Conservation (phyloP, 345 rosid genomes). For the Isatis tinctoria region DNA sequence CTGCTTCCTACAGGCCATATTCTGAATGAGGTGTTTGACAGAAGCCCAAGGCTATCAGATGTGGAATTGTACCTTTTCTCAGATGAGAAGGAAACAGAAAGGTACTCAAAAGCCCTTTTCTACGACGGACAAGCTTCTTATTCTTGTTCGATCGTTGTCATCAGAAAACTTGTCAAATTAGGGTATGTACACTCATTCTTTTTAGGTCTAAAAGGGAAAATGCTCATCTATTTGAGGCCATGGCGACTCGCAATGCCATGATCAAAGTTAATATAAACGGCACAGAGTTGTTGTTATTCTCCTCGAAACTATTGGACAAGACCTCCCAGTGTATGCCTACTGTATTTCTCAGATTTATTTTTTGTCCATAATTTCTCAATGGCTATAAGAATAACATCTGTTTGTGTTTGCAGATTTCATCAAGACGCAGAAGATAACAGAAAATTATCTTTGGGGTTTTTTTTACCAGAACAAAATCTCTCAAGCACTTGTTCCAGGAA, state of each 20-base stretch:
- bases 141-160: background rate
- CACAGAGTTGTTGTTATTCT: slow-evolving; percentile 53
- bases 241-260: slow-evolving; percentile 36
- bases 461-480: background rate
- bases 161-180: background rate
- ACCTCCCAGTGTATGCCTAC: slow-evolving; percentile 46
- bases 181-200: background rate
- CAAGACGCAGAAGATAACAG: slow-evolving; percentile 5
- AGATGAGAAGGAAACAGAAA: slow-evolving; percentile 32
- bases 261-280: slow-evolving; percentile 44
- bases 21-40: slow-evolving; percentile 29
- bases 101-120: slow-evolving; percentile 38
- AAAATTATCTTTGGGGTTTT: slow-evolving; percentile 26
- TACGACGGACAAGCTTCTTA: slow-evolving; percentile 3
- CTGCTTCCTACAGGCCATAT: slow-evolving; percentile 37
- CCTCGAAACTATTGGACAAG: slow-evolving; percentile 48
- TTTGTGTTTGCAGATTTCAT: slow-evolving; percentile 15
- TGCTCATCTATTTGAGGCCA: slow-evolving; percentile 31
- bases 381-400: background rate
- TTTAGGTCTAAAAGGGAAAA: slow-evolving; percentile 28
- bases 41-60: slow-evolving; percentile 40
- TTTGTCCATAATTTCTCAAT: background rate
- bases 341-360: background rate
- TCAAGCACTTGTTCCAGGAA: background rate
- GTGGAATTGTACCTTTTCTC: slow-evolving; percentile 55